A percentile compares a stretch with the other conserved stretches of the same genome.
phyloP scores from a whole-genome alignment of 1,284 basidiomycete species.

The Cerrena zonata region DNA sequence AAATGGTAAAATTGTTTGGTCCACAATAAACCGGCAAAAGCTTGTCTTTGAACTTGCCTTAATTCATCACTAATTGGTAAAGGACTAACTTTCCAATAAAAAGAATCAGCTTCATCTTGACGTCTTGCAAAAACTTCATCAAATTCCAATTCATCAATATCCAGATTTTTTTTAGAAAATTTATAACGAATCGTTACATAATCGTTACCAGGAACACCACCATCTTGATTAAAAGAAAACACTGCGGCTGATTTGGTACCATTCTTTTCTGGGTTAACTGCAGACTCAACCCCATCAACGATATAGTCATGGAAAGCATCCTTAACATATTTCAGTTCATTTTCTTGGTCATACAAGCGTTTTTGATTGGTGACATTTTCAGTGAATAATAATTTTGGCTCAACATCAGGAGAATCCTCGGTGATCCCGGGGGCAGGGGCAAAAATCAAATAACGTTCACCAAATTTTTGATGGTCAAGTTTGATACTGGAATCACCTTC shows the following conservation, averaged over 20 bases:
- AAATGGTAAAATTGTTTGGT: conserved; percentile 97
- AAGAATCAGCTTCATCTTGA: conserved; percentile 30
- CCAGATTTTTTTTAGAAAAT: no score
- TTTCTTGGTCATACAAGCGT: conserved; percentile 84
- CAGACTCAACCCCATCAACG: conserved; percentile 56
- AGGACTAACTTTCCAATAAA: conserved; percentile 44
- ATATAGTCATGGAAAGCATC: conserved; percentile 98
- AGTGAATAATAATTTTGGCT: conserved; percentile 84
- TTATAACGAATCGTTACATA: no score
- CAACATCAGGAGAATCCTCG: conserved; percentile 54
- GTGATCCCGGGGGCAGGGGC: conserved; percentile 81
- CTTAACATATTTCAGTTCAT: conserved; percentile 82
- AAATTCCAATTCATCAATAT: conserved; percentile 76
- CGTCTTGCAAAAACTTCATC: conserved; percentile 59
- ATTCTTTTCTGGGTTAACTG: conserved; percentile 81
- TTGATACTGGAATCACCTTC: conserved; percentile 72
- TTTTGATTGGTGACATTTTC: conserved; percentile 97
- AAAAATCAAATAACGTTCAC: conserved; percentile 86
- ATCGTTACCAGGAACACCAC: conserved; percentile 84
- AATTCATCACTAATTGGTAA: conserved; percentile 87
- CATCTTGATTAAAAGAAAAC: conserved; percentile 83
- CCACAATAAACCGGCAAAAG: conserved; percentile 98
- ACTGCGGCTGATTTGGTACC: conserved; percentile 94
- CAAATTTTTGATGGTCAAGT: conserved; percentile 65
- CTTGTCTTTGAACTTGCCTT: conserved; percentile 93